Evolutionary conservation across 2,329 filamentous ascomycete species (phyloP).

Genomic region (Pyrenochaeta sp.): DNA sequence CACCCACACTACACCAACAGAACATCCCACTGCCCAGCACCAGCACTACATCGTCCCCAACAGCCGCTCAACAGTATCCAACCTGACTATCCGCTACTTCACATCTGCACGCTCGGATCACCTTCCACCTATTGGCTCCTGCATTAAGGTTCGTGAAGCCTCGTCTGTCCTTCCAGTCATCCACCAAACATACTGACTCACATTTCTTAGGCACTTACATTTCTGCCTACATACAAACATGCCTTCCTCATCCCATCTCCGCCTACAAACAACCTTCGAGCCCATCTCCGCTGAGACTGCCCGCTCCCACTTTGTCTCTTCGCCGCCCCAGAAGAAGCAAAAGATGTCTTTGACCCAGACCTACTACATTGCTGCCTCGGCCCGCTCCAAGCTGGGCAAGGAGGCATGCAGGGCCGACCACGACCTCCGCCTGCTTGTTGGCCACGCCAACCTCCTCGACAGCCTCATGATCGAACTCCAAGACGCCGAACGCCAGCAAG

Average conservation of each 20-base stretch:
- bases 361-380: constrained; percentile 97
- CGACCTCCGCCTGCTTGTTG: constrained; percentile 92
- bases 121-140: constrained; percentile 44
- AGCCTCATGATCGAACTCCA: constrained; percentile 90
- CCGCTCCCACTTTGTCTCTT: constrained; percentile 53
- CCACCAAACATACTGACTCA: constrained; percentile 64
- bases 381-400: constrained; percentile 91
- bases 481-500: constrained; percentile 93
- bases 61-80: too few species aligned
- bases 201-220: constrained; percentile 45
- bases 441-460: constrained; percentile 98
- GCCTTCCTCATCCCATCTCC: constrained; percentile 58
- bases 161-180: constrained; percentile 40
- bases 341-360: constrained; percentile 98
- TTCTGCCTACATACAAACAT: constrained; percentile 48
- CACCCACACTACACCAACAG: constrained; percentile 17
- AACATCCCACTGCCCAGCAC: constrained; percentile 13
- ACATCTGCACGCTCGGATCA: constrained; percentile 39
- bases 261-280: constrained; percentile 57
- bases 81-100: constrained; percentile 11
- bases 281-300: constrained; percentile 55
- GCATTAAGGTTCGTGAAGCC: constrained; percentile 42
- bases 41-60: too few species aligned
- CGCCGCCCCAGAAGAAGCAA: constrained; percentile 67
- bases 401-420: constrained; percentile 93